Percentiles rank a stretch among this genome's conserved stretches.
Conservation (phyloP, 2,329 filamentous ascomycete genomes). For the Clonostachys sp. region DNA sequence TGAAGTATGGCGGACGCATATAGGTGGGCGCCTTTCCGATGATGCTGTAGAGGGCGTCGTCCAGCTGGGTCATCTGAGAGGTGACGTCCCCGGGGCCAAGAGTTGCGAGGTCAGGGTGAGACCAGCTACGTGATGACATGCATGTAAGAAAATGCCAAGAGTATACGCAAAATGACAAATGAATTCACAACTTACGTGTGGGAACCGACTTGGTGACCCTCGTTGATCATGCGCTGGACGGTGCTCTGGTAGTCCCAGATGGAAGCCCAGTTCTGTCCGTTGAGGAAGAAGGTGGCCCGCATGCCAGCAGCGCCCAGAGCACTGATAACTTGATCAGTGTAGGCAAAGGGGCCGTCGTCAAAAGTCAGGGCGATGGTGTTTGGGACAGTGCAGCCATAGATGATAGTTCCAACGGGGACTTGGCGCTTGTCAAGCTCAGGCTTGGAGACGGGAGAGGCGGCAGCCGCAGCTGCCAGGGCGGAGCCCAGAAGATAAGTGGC, state of each 20-base stretch:
- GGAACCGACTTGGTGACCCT: constrained; percentile 48
- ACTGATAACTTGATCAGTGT: constrained; percentile 43
- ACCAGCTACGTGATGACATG: constrained; percentile 25
- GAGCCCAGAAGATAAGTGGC: too few relatives aligned
- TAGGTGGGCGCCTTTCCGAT: constrained; percentile 43
- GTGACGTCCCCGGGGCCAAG: constrained; percentile 30
- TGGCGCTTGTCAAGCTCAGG: too few relatives aligned
- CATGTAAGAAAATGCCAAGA: neutral
- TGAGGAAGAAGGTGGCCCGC: constrained; percentile 51
- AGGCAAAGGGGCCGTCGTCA: constrained; percentile 47
- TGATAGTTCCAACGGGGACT: constrained; percentile 27
- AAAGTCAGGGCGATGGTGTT: constrained; percentile 45
- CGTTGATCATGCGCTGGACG: constrained; percentile 46
- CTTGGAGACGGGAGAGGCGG: too few relatives aligned
- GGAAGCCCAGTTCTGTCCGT: constrained; percentile 43
- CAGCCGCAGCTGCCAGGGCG: too few relatives aligned
- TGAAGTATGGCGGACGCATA: constrained; percentile 45
- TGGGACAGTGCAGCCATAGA: constrained; percentile 36
- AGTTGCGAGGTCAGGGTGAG: constrained; percentile 34
- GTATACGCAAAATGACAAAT: neutral
- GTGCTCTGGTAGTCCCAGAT: constrained; percentile 44
- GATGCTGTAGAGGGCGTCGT: constrained; percentile 45
- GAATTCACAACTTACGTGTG: constrained; percentile 39
- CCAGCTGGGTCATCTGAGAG: constrained; percentile 43
- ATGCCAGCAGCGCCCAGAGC: constrained; percentile 39